These are phyloP conservation scores for Pisolithus albus DNA, from an alignment of 768 basidiomycete genomes.

Conservation along the genomic window DNA sequence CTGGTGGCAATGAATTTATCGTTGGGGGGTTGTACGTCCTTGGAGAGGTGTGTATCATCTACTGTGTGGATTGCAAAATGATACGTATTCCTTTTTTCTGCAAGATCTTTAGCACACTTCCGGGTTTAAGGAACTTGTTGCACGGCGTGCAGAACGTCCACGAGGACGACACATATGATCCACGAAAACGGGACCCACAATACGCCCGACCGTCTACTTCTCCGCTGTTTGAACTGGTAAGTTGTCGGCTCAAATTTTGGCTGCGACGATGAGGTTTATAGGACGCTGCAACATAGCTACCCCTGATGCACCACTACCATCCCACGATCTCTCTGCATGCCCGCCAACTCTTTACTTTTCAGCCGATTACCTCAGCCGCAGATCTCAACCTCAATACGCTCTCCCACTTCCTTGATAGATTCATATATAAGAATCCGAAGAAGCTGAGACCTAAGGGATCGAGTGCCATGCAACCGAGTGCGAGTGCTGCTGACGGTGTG, in stretches of 20 bases:
- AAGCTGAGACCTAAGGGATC: slow-evolving; percentile 63
- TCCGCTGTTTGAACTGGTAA: slow-evolving; percentile 86
- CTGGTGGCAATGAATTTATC: slow-evolving; percentile 78
- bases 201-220: slow-evolving; percentile 74
- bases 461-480: slow-evolving; percentile 94
- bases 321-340: slow-evolving; percentile 86
- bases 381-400: slow-evolving; percentile 92
- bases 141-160: slow-evolving; percentile 26
- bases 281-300: slow-evolving; percentile 40
- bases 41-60: slow-evolving; percentile 59
- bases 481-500: slow-evolving; percentile 50
- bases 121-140: slow-evolving; percentile 42
- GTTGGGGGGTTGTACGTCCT: slow-evolving; percentile 84
- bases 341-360: slow-evolving; percentile 64
- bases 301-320: slow-evolving; percentile 82
- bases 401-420: slow-evolving; percentile 92
- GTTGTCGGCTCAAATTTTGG: slow-evolving; percentile 17
- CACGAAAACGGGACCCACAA: slow-evolving; percentile 83
- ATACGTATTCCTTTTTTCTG: neutral
- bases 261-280: neutral
- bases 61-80: neutral
- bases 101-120: slow-evolving; percentile 46
- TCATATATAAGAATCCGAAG: slow-evolving; percentile 96
- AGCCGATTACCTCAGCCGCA: slow-evolving; percentile 72
- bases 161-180: slow-evolving; percentile 56